These are phyloP conservation scores for Actinomucor elegans DNA, from an alignment of 371 early-diverging fungal genomes.

Conservation along the genomic window DNA sequence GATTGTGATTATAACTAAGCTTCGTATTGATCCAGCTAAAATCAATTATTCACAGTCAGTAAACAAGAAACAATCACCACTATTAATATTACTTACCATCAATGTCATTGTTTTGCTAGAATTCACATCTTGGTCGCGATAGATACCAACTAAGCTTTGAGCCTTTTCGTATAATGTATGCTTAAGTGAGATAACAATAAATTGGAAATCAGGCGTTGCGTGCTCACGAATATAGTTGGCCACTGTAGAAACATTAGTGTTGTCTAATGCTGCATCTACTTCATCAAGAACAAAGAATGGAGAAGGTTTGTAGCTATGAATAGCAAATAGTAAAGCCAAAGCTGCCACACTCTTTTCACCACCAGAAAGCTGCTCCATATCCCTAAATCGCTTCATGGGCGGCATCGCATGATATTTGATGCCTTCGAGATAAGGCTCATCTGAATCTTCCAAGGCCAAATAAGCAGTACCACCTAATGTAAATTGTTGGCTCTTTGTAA, in stretches of 20 bases:
- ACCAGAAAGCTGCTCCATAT: constrained; percentile 98
- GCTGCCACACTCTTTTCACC: constrained; percentile 99
- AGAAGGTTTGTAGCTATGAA: constrained; percentile 93
- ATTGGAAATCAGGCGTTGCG: constrained; percentile 78
- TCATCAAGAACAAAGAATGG: constrained; percentile 99
- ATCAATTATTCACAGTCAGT: no score
- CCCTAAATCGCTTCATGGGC: constrained; percentile 98
- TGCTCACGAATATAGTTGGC: constrained; percentile 83
- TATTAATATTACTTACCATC: constrained; percentile 56
- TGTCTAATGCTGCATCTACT: constrained; percentile 99
- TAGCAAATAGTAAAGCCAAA: constrained; percentile 95
- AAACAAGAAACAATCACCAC: no score
- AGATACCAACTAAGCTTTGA: constrained; percentile 96
- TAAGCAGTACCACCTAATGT: constrained; percentile 97
- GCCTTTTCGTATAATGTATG: constrained; percentile 93
- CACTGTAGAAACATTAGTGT: constrained; percentile 93
- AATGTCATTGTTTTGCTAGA: constrained; percentile 86
- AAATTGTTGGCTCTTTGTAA: constrained; percentile 79
- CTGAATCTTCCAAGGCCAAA: constrained; percentile 88
- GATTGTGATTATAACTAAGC: no score
- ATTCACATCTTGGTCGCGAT: constrained; percentile 86
- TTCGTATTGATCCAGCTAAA: no score
- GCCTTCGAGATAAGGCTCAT: constrained; percentile 95
- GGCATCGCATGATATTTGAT: constrained; percentile 99
- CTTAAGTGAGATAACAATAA: constrained; percentile 98